Evolutionary conservation across 2,329 filamentous ascomycete species (phyloP), one percentile per base, ranked within the genome.

Genomic region (Cylindrodendrum hubeiense): DNA sequence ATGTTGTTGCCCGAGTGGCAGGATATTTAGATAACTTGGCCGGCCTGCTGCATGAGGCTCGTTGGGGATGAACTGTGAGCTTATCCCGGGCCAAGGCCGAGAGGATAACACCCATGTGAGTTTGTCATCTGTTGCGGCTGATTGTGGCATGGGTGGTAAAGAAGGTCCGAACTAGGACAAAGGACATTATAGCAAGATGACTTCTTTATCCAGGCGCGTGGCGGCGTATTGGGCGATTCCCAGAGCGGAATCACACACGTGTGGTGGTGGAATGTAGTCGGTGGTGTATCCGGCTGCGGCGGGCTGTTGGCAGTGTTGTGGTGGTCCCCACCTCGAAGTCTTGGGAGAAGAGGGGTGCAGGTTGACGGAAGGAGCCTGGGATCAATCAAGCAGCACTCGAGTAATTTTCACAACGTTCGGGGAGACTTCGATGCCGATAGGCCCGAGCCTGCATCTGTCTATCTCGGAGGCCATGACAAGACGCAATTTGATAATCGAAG

Each of bases 201-300:
- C 5, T 33, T n/a, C 28, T 17, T 49, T 24, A 49, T 30, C n/a
- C 28, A 34, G 10, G 28, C n/a, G 21, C 5, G 10, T 6, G 28
- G 28, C 33, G 6, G 28, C 5, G 47, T 8, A n/a, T 21, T 21
- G 28, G 10, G 37, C 51, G n/a, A 12, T 43, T 28, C n/a, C 37
- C 13, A 43, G 24, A 28, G 51, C 33, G 34, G 34, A 21, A 54
- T 19, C 6, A n/a, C 5, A 17, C 24, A 8, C 21, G 17, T 39
- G 49, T 41, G 34, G 51, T 41, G 51, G 24, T 41, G 51, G 22
- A 54, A 54, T 54, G 51, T 39, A 53, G 50, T 53, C 34, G 33
- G 50, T 17, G 33, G 41, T 53, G 33, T 4, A 26, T 44, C 37
- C n/a, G 49, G 59, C 41, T 52, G 43, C 22, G 33, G 19, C 33